A percentile compares a stretch with the other conserved stretches of the same genome.
These are phyloP conservation scores for Dactylonectria macrodidyma DNA, from an alignment of 2,329 filamentous ascomycete genomes.

Conservation along the genomic window DNA sequence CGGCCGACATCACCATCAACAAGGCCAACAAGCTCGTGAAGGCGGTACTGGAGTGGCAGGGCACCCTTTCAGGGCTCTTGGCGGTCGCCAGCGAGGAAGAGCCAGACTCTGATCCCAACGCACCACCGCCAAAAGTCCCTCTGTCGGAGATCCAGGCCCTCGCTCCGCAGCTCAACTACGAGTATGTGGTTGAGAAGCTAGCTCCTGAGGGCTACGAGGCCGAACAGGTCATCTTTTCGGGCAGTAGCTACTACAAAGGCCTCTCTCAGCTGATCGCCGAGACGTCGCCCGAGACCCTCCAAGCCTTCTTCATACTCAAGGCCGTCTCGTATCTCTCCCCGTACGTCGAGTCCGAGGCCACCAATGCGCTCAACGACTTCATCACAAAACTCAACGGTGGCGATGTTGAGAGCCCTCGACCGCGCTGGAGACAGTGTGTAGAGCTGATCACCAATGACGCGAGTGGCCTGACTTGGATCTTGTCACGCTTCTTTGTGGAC, in stretches of 20 bases:
- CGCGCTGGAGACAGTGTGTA: conserved; percentile 31
- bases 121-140: background rate
- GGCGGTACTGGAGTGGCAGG: background rate
- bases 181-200: conserved; percentile 25
- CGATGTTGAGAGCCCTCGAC: conserved; percentile 15
- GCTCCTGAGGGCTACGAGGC: conserved; percentile 28
- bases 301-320: conserved; percentile 76
- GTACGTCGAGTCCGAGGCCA: conserved; percentile 70
- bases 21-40: background rate
- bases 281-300: conserved; percentile 68
- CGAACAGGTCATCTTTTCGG: conserved; percentile 66
- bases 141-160: conserved; percentile 16
- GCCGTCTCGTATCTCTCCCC: conserved; percentile 67
- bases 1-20: conserved; percentile 14
- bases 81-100: background rate
- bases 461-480: conserved; percentile 71
- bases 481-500: conserved; percentile 80
- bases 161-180: conserved; percentile 25
- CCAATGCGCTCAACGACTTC: conserved; percentile 73
- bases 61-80: background rate
- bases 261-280: conserved; percentile 69
- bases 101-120: background rate
- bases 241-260: conserved; percentile 73
- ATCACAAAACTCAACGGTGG: conserved; percentile 72
- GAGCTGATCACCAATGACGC: conserved; percentile 19